Conservation (phyloP, 2,329 filamentous ascomycete species). For the Tolypocladium pustulatum region DNA sequence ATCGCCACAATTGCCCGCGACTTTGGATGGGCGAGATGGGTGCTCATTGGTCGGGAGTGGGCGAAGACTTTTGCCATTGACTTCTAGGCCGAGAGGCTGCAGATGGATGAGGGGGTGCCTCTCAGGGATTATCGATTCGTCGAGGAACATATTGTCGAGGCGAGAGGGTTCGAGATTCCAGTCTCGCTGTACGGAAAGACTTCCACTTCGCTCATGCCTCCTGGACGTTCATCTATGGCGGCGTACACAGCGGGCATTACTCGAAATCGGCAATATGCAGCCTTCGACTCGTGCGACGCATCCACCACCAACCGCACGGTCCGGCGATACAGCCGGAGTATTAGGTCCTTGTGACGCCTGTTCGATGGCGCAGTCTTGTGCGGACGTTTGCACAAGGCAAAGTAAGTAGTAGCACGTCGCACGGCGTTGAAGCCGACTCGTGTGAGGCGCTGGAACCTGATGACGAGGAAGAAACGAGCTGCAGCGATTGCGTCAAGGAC, state of each 20-base stretch:
- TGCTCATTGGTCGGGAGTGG: not conserved
- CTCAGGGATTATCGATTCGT: not conserved
- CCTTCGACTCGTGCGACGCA: not conserved
- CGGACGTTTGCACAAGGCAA: not conserved
- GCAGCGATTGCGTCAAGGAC: not conserved
- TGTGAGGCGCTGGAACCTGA: not conserved
- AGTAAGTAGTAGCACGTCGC: not conserved
- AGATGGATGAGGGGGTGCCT: not conserved
- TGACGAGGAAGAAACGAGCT: not conserved
- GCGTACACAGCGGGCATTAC: not conserved
- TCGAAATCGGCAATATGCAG: not conserved
- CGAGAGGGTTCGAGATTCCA: not conserved
- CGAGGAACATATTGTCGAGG: too few species aligned
- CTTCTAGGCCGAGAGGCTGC: not conserved
- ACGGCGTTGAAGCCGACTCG: not conserved
- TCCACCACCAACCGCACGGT: not conserved
- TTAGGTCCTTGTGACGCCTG: not conserved
- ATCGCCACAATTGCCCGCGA: not conserved
- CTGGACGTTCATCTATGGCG: not conserved
- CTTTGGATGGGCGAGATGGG: not conserved
- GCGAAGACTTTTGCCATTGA: not conserved
- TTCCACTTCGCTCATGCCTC: not conserved
- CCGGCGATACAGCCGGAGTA: not conserved
- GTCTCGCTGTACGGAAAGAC: not conserved
- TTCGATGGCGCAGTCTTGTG: not conserved